Base-by-base conservation (phyloP, 805 yeast genomes). In the Saccharomycopsis babjevae region DNA sequence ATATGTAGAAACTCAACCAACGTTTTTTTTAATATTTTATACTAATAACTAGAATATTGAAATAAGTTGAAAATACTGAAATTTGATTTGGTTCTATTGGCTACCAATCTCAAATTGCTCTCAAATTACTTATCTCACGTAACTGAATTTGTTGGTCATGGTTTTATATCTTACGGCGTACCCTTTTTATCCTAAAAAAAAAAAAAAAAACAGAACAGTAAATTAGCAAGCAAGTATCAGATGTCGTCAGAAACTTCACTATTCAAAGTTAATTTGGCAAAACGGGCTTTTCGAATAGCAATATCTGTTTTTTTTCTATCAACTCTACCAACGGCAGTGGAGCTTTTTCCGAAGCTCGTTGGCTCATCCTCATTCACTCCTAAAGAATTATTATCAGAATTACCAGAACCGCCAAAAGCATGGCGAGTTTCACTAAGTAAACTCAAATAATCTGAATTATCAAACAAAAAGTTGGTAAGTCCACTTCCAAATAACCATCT, bases 401-500 rank as follows among this genome's bases (percentile, higher is more conserved):
- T 32, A n/a, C 13, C 40, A 50, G 54, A 56, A 16, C 18, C 20
- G 15, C 42, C 25, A 36, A 42, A 42, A 11, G 20, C 10, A 32
- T 42, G 38, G 11, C 30, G 20, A 8, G 30, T 34, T 15, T 56
- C 57, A 25, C 28, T 39, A 28, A 59, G 28, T 20, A 56, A 32
- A n/a, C 25, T 36, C 6, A 42, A 4, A 32, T 57, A 28, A 15
- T 39, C 54, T 11, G 56, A 1, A 20, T 57, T 50, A 38, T 54
- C 50, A 16, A 30, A 58, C 38, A 61, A 28, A 28, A 54, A 42
- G 11, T 16, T 54, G n/a, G 52, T 32, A 7, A 59, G 54, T 15
- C 59, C 57, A n/a, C 57, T 32, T 11, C 65, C 65, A 50, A 62
- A 58, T 11, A 40, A 20, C 63, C 63, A 60, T 43, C 59, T 60